Evolutionary conservation across 2,329 filamentous ascomycete species (phyloP).

Genomic region (Aspergillus vadensis): DNA sequence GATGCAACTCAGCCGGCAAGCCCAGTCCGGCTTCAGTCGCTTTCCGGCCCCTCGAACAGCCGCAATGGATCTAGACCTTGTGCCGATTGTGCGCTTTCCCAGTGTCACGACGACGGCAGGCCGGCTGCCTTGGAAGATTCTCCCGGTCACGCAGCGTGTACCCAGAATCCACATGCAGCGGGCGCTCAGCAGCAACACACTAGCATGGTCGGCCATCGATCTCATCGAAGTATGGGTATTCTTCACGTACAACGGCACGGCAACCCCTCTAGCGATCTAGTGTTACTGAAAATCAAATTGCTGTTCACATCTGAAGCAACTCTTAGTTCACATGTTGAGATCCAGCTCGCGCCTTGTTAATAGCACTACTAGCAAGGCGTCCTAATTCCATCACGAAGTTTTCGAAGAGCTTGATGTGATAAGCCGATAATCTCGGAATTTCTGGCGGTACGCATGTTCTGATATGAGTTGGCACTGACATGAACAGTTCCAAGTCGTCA

Average conservation of each 20-base stretch:
- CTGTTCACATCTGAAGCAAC: background rate
- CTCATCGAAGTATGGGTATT: too few relatives aligned
- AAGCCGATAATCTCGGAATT: background rate
- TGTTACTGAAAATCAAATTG: background rate
- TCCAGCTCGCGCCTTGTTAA: constrained; percentile 2
- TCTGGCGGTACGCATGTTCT: constrained; percentile 1
- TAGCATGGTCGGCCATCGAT: too few relatives aligned
- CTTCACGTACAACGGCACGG: too few relatives aligned
- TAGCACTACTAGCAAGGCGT: constrained; percentile 9
- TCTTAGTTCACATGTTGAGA: background rate
- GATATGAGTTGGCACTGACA: background rate
- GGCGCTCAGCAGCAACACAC: too few relatives aligned
- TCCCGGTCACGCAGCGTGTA: too few relatives aligned
- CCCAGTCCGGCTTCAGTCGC: too few relatives aligned
- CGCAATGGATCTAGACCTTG: too few relatives aligned
- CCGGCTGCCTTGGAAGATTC: too few relatives aligned
- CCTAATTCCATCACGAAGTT: constrained; percentile 12
- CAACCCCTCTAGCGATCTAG: background rate
- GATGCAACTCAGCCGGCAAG: too few relatives aligned
- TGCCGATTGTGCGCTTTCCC: too few relatives aligned
- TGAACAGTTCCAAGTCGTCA: constrained; percentile 9
- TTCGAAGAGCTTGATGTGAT: constrained; percentile 11
- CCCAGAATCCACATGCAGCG: background rate
- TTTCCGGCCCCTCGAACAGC: too few relatives aligned
- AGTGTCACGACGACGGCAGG: too few relatives aligned